Evolutionary conservation across 495 filamentous ascomycete species (phyloP).

Genomic region (Penicillium subrubescens): DNA sequence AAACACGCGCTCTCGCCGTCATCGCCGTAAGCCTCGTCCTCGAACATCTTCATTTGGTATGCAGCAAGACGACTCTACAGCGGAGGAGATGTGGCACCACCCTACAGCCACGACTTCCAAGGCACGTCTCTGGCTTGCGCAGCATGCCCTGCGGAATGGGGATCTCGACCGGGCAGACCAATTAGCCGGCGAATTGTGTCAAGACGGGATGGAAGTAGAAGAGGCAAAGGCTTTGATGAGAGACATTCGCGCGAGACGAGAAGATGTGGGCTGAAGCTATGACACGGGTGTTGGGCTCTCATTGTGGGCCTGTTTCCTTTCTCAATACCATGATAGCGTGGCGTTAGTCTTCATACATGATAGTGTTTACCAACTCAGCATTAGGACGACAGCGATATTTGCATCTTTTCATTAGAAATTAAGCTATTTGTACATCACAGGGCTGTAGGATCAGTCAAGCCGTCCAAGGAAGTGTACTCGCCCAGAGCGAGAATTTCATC

Average conservation of each 20-base stretch:
- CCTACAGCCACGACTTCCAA: constrained; percentile 88
- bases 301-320: constrained; percentile 1
- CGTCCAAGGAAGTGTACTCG: constrained; percentile 25
- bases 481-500: constrained; percentile 26
- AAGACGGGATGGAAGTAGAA: constrained; percentile 96
- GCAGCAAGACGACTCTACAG: constrained; percentile 52
- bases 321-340: constrained; percentile 25
- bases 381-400: neutral
- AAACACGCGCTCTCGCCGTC: constrained; percentile 13
- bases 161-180: constrained; percentile 77
- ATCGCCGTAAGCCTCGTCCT: constrained; percentile 26
- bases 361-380: constrained; percentile 4
- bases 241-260: constrained; percentile 81
- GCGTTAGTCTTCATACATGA: constrained; percentile 13
- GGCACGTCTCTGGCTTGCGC: constrained; percentile 92
- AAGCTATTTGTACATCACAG: neutral
- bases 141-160: constrained; percentile 71
- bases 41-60: constrained; percentile 39
- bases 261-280: constrained; percentile 40
- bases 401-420: neutral
- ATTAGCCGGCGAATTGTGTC: constrained; percentile 85
- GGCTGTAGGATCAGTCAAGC: constrained; percentile 2
- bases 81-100: constrained; percentile 44
- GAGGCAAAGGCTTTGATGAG: constrained; percentile 95
- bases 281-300: neutral